Conservation (phyloP, 768 basidiomycete species). For the Russula sp. region DNA sequence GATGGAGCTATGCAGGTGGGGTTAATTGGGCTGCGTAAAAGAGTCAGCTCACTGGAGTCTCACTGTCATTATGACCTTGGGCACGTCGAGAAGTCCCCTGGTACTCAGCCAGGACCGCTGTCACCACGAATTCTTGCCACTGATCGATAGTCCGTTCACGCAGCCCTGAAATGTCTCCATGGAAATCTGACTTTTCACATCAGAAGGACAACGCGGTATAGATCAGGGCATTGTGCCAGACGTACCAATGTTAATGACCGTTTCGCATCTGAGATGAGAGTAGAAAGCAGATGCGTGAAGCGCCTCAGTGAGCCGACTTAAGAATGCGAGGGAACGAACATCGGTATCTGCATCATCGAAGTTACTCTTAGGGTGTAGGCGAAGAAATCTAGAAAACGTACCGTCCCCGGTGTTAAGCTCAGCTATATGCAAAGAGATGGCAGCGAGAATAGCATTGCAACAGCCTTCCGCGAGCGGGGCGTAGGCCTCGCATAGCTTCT, state of each 20-base stretch:
- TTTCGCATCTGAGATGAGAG: slow-evolving; percentile 2
- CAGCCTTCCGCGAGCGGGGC: slow-evolving; percentile 10
- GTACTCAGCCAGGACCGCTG: slow-evolving; percentile 1
- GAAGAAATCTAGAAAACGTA: not conserved
- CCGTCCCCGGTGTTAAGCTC: slow-evolving; percentile 8
- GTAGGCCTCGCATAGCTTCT: slow-evolving; percentile 34
- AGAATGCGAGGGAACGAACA: slow-evolving; percentile 17
- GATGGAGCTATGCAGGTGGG: slow-evolving; percentile 1
- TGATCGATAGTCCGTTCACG: slow-evolving; percentile 4
- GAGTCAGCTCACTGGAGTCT: not conserved
- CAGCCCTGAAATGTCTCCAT: not conserved
- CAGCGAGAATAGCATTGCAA: slow-evolving; percentile 6
- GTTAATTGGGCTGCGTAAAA: not conserved
- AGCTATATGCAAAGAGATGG: slow-evolving; percentile 5
- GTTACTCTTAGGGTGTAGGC: not conserved
- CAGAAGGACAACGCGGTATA: not conserved
- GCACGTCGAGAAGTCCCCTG: not conserved
- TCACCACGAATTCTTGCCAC: slow-evolving; percentile 9
- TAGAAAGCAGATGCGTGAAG: slow-evolving; percentile 19
- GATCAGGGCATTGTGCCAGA: not conserved
- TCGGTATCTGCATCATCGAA: not conserved
- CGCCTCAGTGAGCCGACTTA: slow-evolving; percentile 18
- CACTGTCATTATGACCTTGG: not conserved
- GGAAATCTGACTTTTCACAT: slow-evolving; percentile 4
- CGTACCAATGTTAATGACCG: slow-evolving; percentile 6